Evolutionary conservation across 108 stramenopile genomes (phyloP), one percentile per base, ranked within the genome.

Genomic region (Pseudonitzschia multiseries): DNA sequence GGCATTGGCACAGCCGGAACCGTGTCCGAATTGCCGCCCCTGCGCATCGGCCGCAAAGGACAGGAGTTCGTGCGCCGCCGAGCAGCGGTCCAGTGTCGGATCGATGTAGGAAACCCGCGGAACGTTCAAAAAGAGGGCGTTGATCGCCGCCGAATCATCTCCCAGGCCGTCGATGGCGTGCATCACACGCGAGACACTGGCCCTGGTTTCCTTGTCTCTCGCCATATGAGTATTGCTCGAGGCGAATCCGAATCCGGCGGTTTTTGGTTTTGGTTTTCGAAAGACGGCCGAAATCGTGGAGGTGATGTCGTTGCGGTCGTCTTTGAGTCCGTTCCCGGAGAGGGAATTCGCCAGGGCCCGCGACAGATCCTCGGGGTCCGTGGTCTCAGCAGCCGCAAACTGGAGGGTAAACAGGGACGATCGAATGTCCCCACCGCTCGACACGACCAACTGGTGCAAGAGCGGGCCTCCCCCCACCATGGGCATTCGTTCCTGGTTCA

Each of bases 391-490:
- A 62, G 86, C 77, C 1, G 91, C 89, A 76, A 96, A 97, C 78
- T 99, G 97, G 18, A 99, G 89, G 2, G 97, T 96, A 73, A 93
- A 88, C 32, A 99, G 73, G 54, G 93, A 96, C 41, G 92, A 85
- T 51, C 98, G 92, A 33, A 98, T 91, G 74, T 99, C 98, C 29
- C 92, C 91, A 26, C 85, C 91, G 12, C 83, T 76, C 10, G 71
- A 76, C 5, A 86, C 78, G 2, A 89, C 91, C 14, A 98, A 84
- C 59, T 88, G 70, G 63, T 84, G 68, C 56, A 98, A 72, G 0
- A 93, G 70, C 44, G 81, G 79, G 0, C 82, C 71, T 18, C 84
- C 88, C 12, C 71, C 72, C 44, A 81, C 63, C 68, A 84, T 73
- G 0, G 86, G 62, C 72, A 89, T 67, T 69, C 69, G 50, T 81